A percentile compares a stretch with the other conserved stretches of the same genome.
phyloP scores from a whole-genome alignment of 257 asterid genomes.

The Solanum medicagineum region DNA sequence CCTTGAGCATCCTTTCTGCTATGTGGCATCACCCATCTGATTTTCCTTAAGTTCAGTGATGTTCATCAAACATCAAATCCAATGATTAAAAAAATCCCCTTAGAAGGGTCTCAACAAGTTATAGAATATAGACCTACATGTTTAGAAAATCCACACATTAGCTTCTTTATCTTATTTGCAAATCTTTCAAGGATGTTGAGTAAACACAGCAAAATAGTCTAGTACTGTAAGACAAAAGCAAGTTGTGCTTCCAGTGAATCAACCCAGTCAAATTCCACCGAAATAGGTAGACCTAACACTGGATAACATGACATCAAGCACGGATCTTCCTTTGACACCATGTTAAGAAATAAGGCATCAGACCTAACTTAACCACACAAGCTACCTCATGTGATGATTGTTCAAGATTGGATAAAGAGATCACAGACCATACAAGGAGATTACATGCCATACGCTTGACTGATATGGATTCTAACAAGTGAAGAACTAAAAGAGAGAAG shows the following conservation, averaged over 20 bases:
- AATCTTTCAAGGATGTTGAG: neutral
- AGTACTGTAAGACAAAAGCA: neutral
- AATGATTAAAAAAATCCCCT: neutral
- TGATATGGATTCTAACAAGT: neutral
- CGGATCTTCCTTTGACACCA: neutral
- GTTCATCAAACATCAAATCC: neutral
- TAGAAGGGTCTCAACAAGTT: neutral
- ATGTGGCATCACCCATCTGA: neutral
- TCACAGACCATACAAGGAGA: neutral
- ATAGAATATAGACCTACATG: neutral
- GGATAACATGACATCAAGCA: neutral
- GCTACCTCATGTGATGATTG: neutral
- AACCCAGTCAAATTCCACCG: neutral
- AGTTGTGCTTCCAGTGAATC: neutral
- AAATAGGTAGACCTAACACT: neutral
- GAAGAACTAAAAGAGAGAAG: neutral
- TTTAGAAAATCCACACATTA: neutral
- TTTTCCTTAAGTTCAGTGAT: neutral
- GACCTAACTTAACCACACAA: neutral
- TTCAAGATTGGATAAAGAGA: neutral
- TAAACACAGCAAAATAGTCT: neutral
- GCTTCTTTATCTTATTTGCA: neutral
- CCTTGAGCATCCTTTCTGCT: neutral
- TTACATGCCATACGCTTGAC: neutral
- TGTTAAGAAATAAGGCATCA: neutral